These are phyloP conservation scores for Hortaea werneckii DNA, from an alignment of 2,329 filamentous ascomycete species.

Conservation along the genomic window DNA sequence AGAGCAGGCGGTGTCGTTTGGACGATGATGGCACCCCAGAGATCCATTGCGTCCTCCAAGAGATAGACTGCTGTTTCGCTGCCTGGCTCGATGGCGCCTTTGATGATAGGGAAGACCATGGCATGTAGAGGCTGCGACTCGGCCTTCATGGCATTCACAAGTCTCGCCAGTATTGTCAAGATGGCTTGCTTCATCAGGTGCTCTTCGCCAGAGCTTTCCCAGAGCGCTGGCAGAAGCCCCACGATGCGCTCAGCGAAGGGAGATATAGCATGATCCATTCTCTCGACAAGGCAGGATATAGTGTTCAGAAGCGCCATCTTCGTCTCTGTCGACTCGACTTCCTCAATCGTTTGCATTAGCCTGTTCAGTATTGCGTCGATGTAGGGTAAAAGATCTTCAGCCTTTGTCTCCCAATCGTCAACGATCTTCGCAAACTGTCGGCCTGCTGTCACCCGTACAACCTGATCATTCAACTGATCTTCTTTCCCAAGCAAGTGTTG, in stretches of 20 bases:
- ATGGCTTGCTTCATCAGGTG: constrained; percentile 92
- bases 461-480: constrained; percentile 67
- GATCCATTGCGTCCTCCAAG: constrained; percentile 80
- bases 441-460: constrained; percentile 84
- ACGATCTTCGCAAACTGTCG: constrained; percentile 71
- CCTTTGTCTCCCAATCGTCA: constrained; percentile 74
- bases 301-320: constrained; percentile 86
- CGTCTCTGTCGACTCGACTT: constrained; percentile 73
- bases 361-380: constrained; percentile 62
- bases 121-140: constrained; percentile 69
- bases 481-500: constrained; percentile 76
- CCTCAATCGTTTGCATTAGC: constrained; percentile 67
- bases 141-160: constrained; percentile 76
- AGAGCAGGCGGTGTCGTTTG: constrained; percentile 40
- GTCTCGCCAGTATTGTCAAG: constrained; percentile 69
- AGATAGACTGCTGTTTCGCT: constrained; percentile 70
- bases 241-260: constrained; percentile 72
- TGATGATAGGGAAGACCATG: constrained; percentile 72
- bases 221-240: constrained; percentile 66
- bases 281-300: constrained; percentile 66
- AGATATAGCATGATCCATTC: constrained; percentile 63
- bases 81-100: constrained; percentile 64
- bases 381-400: constrained; percentile 65
- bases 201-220: constrained; percentile 76
- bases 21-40: constrained; percentile 73